phyloP scores from a whole-genome alignment of 129 eudicot genomes.

The Helianthus tuberosus region DNA sequence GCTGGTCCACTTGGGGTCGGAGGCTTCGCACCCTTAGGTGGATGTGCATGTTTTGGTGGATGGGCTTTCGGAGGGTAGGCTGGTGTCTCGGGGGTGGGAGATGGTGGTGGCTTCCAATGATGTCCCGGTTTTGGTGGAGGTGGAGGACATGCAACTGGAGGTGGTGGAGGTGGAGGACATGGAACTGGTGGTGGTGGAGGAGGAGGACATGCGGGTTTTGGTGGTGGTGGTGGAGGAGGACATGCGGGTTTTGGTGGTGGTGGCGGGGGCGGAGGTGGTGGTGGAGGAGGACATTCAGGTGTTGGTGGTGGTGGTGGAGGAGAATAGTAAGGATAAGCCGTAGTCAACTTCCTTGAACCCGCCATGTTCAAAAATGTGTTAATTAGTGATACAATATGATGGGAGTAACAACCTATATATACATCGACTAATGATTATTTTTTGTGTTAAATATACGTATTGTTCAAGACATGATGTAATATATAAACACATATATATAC shows the following conservation, averaged over 20 bases:
- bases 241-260: constrained; percentile 36
- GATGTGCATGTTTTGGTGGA: constrained; percentile 37
- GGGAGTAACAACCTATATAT: constrained; percentile 11
- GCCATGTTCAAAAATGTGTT: constrained; percentile 19
- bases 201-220: constrained; percentile 12
- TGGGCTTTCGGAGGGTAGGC: constrained; percentile 36
- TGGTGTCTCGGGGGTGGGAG: constrained; percentile 31
- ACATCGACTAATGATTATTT: neutral
- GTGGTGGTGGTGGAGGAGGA: constrained; percentile 37
- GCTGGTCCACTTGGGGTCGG: constrained; percentile 32
- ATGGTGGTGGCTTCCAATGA: constrained; percentile 34
- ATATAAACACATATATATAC: constrained; percentile 2
- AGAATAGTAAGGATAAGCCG: constrained; percentile 49
- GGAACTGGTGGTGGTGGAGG: constrained; percentile 40
- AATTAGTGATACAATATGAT: constrained; percentile 11
- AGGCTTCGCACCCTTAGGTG: constrained; percentile 31
- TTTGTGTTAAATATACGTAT: constrained; percentile 26
- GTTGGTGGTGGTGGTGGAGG: constrained; percentile 50
- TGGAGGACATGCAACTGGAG: constrained; percentile 35
- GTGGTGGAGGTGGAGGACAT: constrained; percentile 40
- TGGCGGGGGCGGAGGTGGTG: constrained; percentile 30
- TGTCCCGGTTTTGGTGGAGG: constrained; percentile 37
- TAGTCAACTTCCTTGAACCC: constrained; percentile 30
- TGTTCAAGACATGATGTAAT: constrained; percentile 17
- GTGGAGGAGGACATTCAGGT: constrained; percentile 34